A percentile compares a stretch with the other conserved stretches of the same genome.
These are phyloP conservation scores for Paraleonurus japonicus DNA, from an alignment of 257 asterid species.

Conservation along the genomic window DNA sequence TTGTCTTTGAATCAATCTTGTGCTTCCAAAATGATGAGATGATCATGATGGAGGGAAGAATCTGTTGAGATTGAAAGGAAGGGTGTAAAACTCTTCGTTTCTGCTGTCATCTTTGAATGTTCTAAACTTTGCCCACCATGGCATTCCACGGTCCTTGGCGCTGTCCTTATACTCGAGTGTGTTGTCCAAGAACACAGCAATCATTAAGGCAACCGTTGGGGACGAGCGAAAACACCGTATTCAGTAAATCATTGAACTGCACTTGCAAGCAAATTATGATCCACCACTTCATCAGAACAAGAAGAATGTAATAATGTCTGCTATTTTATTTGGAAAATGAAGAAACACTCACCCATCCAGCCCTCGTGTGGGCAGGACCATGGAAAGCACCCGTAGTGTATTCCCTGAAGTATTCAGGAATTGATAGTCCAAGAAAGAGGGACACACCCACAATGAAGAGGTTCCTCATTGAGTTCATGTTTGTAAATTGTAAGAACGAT, in stretches of 20 bases:
- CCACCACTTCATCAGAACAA: background rate
- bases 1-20: background rate
- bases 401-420: conserved; percentile 93
- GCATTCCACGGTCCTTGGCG: conserved; percentile 94
- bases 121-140: conserved; percentile 97
- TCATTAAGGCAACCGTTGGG: conserved; percentile 81
- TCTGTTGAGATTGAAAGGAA: conserved; percentile 92
- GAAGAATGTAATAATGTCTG: background rate
- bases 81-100: conserved; percentile 95
- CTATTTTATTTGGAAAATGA: background rate
- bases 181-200: conserved; percentile 83
- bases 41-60: conserved; percentile 92
- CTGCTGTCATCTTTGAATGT: conserved; percentile 88
- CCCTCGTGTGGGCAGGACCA: conserved; percentile 86
- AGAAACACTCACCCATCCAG: conserved; percentile 78
- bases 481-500: conserved; percentile 91
- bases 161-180: conserved; percentile 90
- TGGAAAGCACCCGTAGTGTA: conserved; percentile 72
- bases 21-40: background rate
- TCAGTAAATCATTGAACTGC: conserved; percentile 95
- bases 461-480: conserved; percentile 97
- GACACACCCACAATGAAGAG: conserved; percentile 88
- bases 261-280: conserved; percentile 5
- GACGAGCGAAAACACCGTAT: conserved; percentile 81
- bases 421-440: conserved; percentile 82